Conservation (phyloP, 176 grass and related monocot genomes). For the Aegilops umbellulata region DNA sequence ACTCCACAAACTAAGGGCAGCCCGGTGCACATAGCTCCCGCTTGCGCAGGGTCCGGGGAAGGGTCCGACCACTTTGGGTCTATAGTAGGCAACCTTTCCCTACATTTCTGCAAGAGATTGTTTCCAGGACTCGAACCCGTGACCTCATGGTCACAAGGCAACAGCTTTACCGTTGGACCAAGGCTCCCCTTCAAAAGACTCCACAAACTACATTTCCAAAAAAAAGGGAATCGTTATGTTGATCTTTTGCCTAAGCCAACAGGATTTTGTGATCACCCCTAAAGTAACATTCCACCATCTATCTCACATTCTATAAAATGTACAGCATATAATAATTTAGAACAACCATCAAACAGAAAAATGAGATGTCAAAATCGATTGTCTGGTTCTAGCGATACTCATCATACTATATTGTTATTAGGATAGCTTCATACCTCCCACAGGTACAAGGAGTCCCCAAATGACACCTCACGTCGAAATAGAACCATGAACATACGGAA, state of each 20-base stretch:
- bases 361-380: background rate
- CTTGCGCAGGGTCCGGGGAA: too few relatives aligned
- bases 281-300: background rate
- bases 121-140: too few relatives aligned
- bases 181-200: background rate
- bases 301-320: background rate
- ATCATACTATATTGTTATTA: slow-evolving; percentile 20
- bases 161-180: too few relatives aligned
- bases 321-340: background rate
- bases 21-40: too few relatives aligned
- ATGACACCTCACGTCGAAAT: slow-evolving; percentile 96
- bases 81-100: too few relatives aligned
- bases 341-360: slow-evolving; percentile 3
- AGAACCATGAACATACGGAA: slow-evolving; percentile 99
- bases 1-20: background rate
- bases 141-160: too few relatives aligned
- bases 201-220: background rate
- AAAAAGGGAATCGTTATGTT: background rate
- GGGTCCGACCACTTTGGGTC: too few relatives aligned
- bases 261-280: background rate
- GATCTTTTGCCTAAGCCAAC: background rate
- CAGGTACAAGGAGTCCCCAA: slow-evolving; percentile 94
- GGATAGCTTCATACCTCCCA: slow-evolving; percentile 87
- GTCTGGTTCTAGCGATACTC: slow-evolving; percentile 16
- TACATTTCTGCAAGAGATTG: too few relatives aligned